Evolutionary conservation across 495 filamentous ascomycete genomes (phyloP), one percentile per base, ranked within the genome.

Genomic region (Arthonia radiata): DNA sequence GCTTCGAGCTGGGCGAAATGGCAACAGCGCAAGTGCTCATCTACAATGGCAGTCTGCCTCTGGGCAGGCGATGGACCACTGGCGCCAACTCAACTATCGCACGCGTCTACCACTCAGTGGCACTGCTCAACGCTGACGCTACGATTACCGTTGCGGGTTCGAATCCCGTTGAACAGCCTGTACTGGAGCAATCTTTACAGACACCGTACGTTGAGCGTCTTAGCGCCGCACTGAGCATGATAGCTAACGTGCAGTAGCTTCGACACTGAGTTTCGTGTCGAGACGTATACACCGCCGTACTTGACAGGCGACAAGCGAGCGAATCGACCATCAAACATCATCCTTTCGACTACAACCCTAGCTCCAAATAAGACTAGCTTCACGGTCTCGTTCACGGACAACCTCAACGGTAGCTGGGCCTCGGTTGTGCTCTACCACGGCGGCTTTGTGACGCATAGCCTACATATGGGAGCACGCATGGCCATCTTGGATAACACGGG

Each of bases 391-490:
- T 68, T 68, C 38, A 54, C 38, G 17, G 46, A 37, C n/a, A 49
- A 51, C 0, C 14, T 41, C 4, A 40, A 35, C 18, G 41, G 54
- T 7, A 43, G 50, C 24, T 37, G 11, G 2, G 43, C 52, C 19
- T 54, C 57, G 38, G 52, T 70, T 10, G 41, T 49, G 5, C 44
- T 69, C 10, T 66, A 67, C 40, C 53, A 67, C 38, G 61, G 61
- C 22, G 66, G 63, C 5, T 70, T 62, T 31, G 56, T 67, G 21
- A 70, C 65, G 17, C 64, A 70, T 37, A 54, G 48, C 15, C 36
- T 70, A 17, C 65, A 70, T 37, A 69, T 70, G 65, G 61, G 60
- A 18, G 63, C 67, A 25, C 59, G 66, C 3, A 61, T 67, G 53
- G 28, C 59, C 15, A 50, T 55, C 31, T 44, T 70, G n/a, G 61